Evolutionary conservation across 768 basidiomycete genomes (phyloP).

Genomic region (Pleurotus platypus): DNA sequence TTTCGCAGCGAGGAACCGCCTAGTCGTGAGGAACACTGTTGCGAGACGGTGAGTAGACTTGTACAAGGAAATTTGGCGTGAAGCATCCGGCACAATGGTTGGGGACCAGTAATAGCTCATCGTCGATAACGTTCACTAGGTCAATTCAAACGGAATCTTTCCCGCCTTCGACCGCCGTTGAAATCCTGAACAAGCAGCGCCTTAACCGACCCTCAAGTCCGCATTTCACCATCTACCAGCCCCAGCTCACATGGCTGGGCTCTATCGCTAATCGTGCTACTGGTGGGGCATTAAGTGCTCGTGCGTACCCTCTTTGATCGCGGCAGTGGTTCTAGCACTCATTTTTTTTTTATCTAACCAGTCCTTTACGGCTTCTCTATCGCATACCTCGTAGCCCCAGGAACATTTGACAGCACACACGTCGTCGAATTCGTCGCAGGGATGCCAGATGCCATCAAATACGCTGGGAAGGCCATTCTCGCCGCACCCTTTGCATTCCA

Average conservation of each 20-base stretch:
- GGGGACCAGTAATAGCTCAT: neutral
- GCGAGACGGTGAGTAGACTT: conserved; percentile 35
- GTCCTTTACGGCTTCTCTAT: conserved; percentile 88
- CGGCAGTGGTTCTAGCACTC: neutral
- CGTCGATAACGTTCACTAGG: conserved; percentile 24
- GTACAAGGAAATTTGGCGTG: neutral
- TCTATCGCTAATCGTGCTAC: conserved; percentile 87
- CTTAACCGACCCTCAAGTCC: conserved; percentile 87
- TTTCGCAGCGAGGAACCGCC: conserved; percentile 37
- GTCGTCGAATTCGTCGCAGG: conserved; percentile 68
- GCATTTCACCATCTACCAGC: conserved; percentile 96
- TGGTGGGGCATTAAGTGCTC: conserved; percentile 72
- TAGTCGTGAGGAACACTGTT: conserved; percentile 32
- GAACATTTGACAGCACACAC: conserved; percentile 73
- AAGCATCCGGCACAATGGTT: neutral
- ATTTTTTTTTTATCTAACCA: conserved; percentile 26
- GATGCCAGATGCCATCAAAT: conserved; percentile 76
- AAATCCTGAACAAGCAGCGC: conserved; percentile 86
- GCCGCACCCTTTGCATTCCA: conserved; percentile 92
- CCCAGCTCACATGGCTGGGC: conserved; percentile 84
- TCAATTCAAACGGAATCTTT: conserved; percentile 63
- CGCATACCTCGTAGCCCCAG: conserved; percentile 80
- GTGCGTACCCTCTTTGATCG: conserved; percentile 39
- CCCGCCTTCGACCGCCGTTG: conserved; percentile 49
- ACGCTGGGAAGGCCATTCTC: conserved; percentile 70